These are phyloP conservation scores for Pythium chondricola DNA, from an alignment of 352 stramenopile genomes.

Conservation along the genomic window DNA sequence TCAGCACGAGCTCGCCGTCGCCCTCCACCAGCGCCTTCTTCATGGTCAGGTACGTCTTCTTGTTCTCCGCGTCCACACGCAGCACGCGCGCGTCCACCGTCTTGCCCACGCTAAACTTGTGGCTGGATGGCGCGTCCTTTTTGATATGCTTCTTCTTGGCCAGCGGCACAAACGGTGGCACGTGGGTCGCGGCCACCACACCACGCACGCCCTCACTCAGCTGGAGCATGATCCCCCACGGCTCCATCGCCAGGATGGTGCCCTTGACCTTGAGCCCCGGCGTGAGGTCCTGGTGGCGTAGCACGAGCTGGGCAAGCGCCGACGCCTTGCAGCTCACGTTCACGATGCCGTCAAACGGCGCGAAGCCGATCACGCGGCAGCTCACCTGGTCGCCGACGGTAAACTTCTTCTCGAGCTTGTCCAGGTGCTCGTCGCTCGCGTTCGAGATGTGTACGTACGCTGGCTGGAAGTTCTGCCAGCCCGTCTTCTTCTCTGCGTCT, in stretches of 20 bases:
- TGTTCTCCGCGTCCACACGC: slow-evolving; percentile 80
- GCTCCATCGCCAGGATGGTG: slow-evolving; percentile 77
- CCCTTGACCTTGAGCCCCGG: slow-evolving; percentile 68
- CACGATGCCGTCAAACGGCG: slow-evolving; percentile 81
- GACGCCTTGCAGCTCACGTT: slow-evolving; percentile 79
- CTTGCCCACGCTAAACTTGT: slow-evolving; percentile 79
- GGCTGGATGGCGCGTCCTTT: slow-evolving; percentile 56
- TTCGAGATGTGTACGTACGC: slow-evolving; percentile 90
- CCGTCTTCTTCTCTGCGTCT: slow-evolving; percentile 35
- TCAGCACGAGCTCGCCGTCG: slow-evolving; percentile 73
- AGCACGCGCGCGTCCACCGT: slow-evolving; percentile 74
- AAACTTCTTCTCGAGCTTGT: slow-evolving; percentile 88
- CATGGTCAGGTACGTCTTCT: slow-evolving; percentile 91
- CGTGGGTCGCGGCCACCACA: slow-evolving; percentile 67
- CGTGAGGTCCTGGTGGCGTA: slow-evolving; percentile 75
- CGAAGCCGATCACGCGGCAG: slow-evolving; percentile 79
- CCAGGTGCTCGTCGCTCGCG: slow-evolving; percentile 64
- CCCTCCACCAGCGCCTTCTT: slow-evolving; percentile 73
- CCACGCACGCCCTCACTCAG: slow-evolving; percentile 82
- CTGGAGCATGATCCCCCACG: slow-evolving; percentile 80
- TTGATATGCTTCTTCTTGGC: slow-evolving; percentile 47
- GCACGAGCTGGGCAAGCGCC: slow-evolving; percentile 63
- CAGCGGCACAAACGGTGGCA: slow-evolving; percentile 65
- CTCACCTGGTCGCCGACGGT: slow-evolving; percentile 46
- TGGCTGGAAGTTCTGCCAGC: slow-evolving; percentile 74